A percentile compares a stretch with the other conserved stretches of the same genome.
These are phyloP conservation scores for Thraustochytrium sp. DNA, from an alignment of 352 stramenopile genomes.

Conservation along the genomic window DNA sequence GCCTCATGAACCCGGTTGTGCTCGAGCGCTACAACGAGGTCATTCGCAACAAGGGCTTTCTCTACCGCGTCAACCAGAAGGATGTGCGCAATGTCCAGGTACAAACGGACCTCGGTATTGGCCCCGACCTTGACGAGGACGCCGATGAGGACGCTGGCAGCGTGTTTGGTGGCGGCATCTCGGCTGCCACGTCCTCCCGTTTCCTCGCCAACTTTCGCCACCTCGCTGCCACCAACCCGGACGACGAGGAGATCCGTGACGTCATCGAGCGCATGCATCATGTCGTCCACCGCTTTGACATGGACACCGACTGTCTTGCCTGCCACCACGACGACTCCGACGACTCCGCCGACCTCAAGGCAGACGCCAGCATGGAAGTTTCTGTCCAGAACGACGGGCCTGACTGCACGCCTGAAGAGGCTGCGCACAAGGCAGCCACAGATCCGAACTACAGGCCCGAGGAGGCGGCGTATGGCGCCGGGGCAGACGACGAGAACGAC, in stretches of 20 bases:
- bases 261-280: background rate
- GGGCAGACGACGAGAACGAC: too few relatives aligned
- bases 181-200: background rate
- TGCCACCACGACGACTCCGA: too few relatives aligned
- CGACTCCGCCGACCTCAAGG: too few relatives aligned
- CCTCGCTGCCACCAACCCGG: background rate
- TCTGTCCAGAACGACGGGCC: too few relatives aligned
- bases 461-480: too few relatives aligned
- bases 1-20: background rate
- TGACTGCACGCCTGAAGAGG: too few relatives aligned
- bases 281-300: background rate
- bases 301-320: too few relatives aligned
- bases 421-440: too few relatives aligned
- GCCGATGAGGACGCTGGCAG: background rate
- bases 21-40: background rate
- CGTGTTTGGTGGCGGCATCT: background rate
- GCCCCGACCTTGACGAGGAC: background rate
- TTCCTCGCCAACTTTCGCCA: background rate
- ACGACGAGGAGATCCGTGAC: background rate
- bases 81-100: background rate
- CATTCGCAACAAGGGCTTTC: constrained; percentile 15
- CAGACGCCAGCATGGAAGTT: too few relatives aligned
- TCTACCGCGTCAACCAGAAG: background rate
- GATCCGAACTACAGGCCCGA: too few relatives aligned
- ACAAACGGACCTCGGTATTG: background rate